Percentiles rank a stretch among this genome's conserved stretches.
Conservation (phyloP, 2,329 filamentous ascomycete genomes). For the Aspergillus sp. region DNA sequence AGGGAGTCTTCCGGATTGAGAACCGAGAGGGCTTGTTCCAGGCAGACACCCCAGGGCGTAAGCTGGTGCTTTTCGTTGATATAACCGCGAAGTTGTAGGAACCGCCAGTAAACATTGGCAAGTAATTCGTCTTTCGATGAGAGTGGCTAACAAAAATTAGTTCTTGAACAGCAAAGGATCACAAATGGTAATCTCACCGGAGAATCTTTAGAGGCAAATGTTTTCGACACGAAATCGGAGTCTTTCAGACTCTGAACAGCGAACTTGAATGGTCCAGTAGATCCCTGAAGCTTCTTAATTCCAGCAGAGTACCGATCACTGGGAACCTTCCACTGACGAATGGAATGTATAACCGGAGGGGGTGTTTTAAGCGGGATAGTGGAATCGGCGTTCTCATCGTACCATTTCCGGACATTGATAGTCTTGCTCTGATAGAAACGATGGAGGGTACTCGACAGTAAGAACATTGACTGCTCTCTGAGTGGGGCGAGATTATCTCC, state of each 20-base stretch:
- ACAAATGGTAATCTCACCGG: conserved; percentile 27
- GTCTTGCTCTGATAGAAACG: conserved; percentile 80
- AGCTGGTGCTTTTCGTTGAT: conserved; percentile 75
- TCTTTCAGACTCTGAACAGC: conserved; percentile 67
- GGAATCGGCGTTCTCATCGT: conserved; percentile 65
- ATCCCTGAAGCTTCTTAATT: conserved; percentile 32
- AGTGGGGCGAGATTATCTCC: conserved; percentile 71
- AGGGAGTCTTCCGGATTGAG: conserved; percentile 60
- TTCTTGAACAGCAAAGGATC: neutral
- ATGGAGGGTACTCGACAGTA: conserved; percentile 77
- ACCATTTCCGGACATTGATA: conserved; percentile 81
- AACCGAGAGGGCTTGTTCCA: conserved; percentile 67
- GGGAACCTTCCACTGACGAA: conserved; percentile 72
- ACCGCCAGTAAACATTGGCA: conserved; percentile 79
- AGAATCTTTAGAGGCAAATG: conserved; percentile 58
- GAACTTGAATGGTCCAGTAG: conserved; percentile 35
- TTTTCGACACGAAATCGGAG: conserved; percentile 67
- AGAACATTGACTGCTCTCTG: conserved; percentile 71
- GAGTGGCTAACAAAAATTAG: conserved; percentile 37
- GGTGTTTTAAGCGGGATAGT: conserved; percentile 64
- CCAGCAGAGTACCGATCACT: conserved; percentile 50
- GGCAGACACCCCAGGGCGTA: conserved; percentile 78
- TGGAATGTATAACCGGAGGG: conserved; percentile 53
- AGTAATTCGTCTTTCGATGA: conserved; percentile 70
- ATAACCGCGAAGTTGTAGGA: conserved; percentile 86